Base-by-base conservation (phyloP, 768 basidiomycete species). In the Russula virescens region DNA sequence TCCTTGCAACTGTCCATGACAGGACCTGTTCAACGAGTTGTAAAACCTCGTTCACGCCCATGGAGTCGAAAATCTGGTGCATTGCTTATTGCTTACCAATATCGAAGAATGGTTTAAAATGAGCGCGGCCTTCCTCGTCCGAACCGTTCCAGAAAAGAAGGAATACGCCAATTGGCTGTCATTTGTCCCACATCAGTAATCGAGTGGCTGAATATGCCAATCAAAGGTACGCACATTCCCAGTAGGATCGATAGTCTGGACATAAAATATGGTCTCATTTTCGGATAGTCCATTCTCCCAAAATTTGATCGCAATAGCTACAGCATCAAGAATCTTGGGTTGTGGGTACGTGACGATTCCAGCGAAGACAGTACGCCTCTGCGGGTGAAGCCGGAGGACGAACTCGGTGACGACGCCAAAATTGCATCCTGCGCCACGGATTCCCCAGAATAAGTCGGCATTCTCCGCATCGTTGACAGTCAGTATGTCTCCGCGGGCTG, bases 321-420 rank as follows among this genome's bases (percentile, higher is more conserved):
- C 43, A 13, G 53, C 62, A 2, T 34, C 19, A 7, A 13, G 23
- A 28, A 63, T 52, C 34, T 18, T 34, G n/a, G 42, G 47, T 18
- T 31, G 28, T 2, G 61, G 49, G 46, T 35, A 66, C 8, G 55
- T 55, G 2, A 61, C 2, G 6, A 57, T n/a, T 9, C 72, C 72
- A n/a, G 51, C 61, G 51, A 69, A 72, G 18, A 72, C 68, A n/a
- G 70, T 68, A 21, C 57, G 63, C 14, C 69, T 67, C 60, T 74
- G 73, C 13, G 68, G 65, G 55, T 73, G 69, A 31, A 71, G 57
- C 49, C 48, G 64, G 53, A 79, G 69, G 1, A 81, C 78, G 54
- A 84, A 83, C 58, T 82, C 77, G 2, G 79, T 80, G 48, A 79
- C 77, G 21, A 83, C 77, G 26, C 82, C 82, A 61, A 82, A 82